Evolutionary conservation across 2,329 filamentous ascomycete genomes (phyloP), one percentile per base, ranked within the genome.

Genomic region (Whalleya microplaca): DNA sequence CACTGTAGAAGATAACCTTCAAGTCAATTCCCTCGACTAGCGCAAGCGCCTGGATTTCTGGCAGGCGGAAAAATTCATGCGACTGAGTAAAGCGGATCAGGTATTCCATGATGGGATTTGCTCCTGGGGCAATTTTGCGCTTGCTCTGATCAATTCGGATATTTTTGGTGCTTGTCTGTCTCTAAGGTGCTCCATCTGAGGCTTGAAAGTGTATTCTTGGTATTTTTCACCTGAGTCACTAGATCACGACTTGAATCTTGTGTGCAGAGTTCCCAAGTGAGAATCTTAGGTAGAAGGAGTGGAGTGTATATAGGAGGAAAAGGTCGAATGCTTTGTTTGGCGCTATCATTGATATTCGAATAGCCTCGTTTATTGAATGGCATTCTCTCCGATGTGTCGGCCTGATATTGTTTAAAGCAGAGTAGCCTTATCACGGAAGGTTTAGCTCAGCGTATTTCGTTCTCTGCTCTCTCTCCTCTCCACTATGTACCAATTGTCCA

Each of bases 41-140:
- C 3, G 92, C 92, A 19, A 99, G 79, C 21, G 95, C 87, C 68
- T 94, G 79, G 14, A 96, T 83, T 74, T 99, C 95, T 2, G 93
- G 85, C 53, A 86, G 80, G 41, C 94, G 89, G 72, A 99, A 99
- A n/a, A 85, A 89, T 77, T 97, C 92, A 73, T 98, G 93, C 56
- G 84, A 81, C 74, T 98, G 95, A 44, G 88, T 89, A 71, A 98
- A 92, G 66, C 94, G 90, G 62, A 99, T 87, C 58, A 99, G 82
- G 70, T 91, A 98, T 60, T 96, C 85, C 85, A 87, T 86, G 44
- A 32, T 37, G 29, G 27, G 53, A 47, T 43, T 48, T 41, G 42
- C 16, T 49, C 12, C 47, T 48, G 54, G 40, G 10, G 32, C 45
- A 14, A 47, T 45, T 21, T 41, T 21, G 46, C 44, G 41, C 21